phyloP scores from a whole-genome alignment of 768 basidiomycete species.

The Mycena indigotica region DNA sequence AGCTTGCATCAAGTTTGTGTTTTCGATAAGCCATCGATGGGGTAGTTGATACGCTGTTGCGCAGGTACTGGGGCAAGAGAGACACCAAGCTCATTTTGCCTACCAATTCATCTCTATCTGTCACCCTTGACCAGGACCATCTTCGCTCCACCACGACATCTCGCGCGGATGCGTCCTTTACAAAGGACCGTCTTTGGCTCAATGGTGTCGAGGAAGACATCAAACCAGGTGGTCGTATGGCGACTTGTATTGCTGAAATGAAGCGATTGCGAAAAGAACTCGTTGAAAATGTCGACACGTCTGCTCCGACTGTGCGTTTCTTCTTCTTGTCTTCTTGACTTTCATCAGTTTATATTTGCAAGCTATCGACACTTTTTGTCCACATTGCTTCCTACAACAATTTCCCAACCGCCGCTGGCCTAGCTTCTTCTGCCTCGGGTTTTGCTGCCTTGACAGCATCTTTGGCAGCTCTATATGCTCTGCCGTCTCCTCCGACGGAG shows the following conservation, averaged over 20 bases:
- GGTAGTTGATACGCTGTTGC: conserved; percentile 8
- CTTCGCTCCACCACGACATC: conserved; percentile 93
- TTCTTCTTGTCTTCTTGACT: neutral
- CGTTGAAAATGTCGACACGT: conserved; percentile 71
- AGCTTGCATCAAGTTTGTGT: conserved; percentile 88
- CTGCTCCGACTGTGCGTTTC: conserved; percentile 62
- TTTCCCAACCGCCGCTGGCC: conserved; percentile 97
- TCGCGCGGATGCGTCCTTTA: conserved; percentile 74
- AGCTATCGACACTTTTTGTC: conserved; percentile 74
- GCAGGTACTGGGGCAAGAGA: conserved; percentile 98
- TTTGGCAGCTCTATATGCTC: conserved; percentile 81
- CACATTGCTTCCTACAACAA: conserved; percentile 97
- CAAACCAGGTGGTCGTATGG: conserved; percentile 74
- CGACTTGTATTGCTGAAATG: conserved; percentile 87
- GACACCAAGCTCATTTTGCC: conserved; percentile 94
- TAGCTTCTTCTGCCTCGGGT: conserved; percentile 96
- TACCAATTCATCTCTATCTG: conserved; percentile 97
- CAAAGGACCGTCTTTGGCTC: conserved; percentile 85
- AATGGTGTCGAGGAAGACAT: conserved; percentile 93
- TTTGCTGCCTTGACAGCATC: conserved; percentile 94
- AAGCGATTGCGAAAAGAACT: conserved; percentile 68
- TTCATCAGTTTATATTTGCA: conserved; percentile 13
- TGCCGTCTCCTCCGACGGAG: conserved; percentile 74
- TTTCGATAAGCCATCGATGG: conserved; percentile 9
- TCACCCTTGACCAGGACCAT: conserved; percentile 96